Conservation (phyloP, 495 filamentous ascomycete species). For the Hypoxylon trugodes region DNA sequence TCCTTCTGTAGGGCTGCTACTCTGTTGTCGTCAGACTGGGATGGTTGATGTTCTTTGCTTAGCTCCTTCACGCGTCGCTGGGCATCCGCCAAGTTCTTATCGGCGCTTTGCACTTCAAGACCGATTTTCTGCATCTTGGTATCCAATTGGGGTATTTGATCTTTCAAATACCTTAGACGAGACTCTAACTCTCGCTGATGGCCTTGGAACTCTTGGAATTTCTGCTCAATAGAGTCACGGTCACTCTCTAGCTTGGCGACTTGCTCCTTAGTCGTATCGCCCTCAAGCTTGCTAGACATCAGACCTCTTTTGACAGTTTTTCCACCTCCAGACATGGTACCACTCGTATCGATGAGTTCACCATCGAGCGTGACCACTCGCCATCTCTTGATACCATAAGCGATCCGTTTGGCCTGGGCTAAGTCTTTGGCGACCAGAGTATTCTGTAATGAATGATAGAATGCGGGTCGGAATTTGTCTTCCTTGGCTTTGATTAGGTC, state of each 20-base stretch:
- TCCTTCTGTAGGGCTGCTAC: constrained; percentile 76
- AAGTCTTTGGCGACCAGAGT: constrained; percentile 93
- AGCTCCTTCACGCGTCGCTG: constrained; percentile 86
- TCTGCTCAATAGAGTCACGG: constrained; percentile 81
- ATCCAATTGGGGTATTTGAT: constrained; percentile 83
- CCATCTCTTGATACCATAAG: constrained; percentile 92
- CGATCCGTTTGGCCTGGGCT: constrained; percentile 93
- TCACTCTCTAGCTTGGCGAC: constrained; percentile 86
- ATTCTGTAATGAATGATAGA: constrained; percentile 92
- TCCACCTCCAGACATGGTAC: constrained; percentile 98
- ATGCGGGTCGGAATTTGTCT: constrained; percentile 86
- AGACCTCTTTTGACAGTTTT: constrained; percentile 84
- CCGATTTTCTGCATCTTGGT: constrained; percentile 91
- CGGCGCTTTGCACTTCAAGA: constrained; percentile 87
- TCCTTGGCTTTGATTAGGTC: constrained; percentile 92
- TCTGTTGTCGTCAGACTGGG: constrained; percentile 78
- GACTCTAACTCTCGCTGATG: constrained; percentile 79
- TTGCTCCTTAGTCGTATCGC: constrained; percentile 85
- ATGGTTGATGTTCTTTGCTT: constrained; percentile 76
- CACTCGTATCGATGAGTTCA: constrained; percentile 94
- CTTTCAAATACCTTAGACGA: constrained; percentile 74
- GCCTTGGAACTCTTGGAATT: constrained; percentile 81
- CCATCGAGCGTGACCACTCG: constrained; percentile 95
- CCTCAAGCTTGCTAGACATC: constrained; percentile 94
- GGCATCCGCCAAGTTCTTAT: constrained; percentile 83